Conservation (phyloP, 176 grass and related monocot genomes). For the Oryza glaberrima region DNA sequence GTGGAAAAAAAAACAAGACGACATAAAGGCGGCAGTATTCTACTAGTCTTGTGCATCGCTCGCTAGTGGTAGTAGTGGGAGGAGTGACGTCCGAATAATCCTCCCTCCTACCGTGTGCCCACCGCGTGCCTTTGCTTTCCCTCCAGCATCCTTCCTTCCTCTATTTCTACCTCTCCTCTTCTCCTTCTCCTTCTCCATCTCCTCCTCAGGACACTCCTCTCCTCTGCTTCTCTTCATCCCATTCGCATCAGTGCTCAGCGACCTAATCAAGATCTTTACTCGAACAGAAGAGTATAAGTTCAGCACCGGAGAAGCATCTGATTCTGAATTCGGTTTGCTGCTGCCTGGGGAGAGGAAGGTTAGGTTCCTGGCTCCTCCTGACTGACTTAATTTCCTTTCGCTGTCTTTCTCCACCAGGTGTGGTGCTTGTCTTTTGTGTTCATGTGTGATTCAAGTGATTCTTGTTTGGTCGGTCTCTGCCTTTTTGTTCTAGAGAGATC, state of each 20-base stretch:
- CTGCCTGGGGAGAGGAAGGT: conserved; percentile 21
- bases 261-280: neutral
- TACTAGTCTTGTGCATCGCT: neutral
- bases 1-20: neutral
- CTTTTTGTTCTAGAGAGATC: neutral
- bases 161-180: conserved; percentile 33
- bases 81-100: conserved; percentile 45
- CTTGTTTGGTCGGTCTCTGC: neutral
- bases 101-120: neutral
- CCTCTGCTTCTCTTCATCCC: neutral
- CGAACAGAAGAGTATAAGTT: neutral
- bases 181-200: neutral
- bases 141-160: conserved; percentile 7
- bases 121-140: conserved; percentile 17
- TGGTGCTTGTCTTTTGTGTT: neutral
- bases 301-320: neutral
- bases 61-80: conserved; percentile 1
- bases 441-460: neutral
- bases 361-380: neutral
- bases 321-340: neutral
- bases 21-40: neutral
- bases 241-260: neutral
- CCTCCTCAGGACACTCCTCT: conserved; percentile 1
- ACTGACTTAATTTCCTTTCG: neutral
- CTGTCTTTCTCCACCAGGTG: neutral